A percentile compares a stretch with the other conserved stretches of the same genome.
phyloP scores from a whole-genome alignment of 192 early-diverging fungal species.

The Backusella sp. region DNA sequence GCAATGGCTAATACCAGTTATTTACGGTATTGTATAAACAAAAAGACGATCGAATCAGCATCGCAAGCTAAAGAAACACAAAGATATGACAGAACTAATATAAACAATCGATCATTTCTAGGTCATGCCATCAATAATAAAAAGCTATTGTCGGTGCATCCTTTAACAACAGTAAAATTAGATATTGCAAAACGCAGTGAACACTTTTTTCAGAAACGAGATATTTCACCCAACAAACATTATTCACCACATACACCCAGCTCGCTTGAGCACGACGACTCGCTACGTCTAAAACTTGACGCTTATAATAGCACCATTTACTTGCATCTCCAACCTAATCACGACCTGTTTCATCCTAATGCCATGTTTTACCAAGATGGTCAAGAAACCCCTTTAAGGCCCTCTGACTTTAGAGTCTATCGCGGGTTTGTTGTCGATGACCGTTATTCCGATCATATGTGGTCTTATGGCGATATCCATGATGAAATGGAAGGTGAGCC shows the following conservation, averaged over 20 bases:
- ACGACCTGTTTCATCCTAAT: conserved; percentile 67
- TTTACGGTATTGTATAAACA: background rate
- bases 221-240: conserved; percentile 14
- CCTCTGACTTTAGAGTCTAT: conserved; percentile 40
- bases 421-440: conserved; percentile 45
- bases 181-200: conserved; percentile 26
- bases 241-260: conserved; percentile 11
- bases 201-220: conserved; percentile 24
- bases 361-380: conserved; percentile 40
- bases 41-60: background rate
- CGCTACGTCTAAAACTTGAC: conserved; percentile 10
- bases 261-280: conserved; percentile 28
- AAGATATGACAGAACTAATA: background rate
- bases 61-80: background rate
- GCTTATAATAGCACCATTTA: conserved; percentile 68
- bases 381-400: conserved; percentile 32
- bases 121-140: conserved; percentile 18
- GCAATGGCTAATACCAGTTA: background rate
- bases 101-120: conserved; percentile 5
- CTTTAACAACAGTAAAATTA: background rate
- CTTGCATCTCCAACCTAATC: conserved; percentile 67
- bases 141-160: conserved; percentile 5
- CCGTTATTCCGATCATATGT: conserved; percentile 16
- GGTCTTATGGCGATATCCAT: background rate
- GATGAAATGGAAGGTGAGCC: background rate